phyloP scores from a whole-genome alignment of 306 rosid species.

The Cicer chorassanicum region DNA sequence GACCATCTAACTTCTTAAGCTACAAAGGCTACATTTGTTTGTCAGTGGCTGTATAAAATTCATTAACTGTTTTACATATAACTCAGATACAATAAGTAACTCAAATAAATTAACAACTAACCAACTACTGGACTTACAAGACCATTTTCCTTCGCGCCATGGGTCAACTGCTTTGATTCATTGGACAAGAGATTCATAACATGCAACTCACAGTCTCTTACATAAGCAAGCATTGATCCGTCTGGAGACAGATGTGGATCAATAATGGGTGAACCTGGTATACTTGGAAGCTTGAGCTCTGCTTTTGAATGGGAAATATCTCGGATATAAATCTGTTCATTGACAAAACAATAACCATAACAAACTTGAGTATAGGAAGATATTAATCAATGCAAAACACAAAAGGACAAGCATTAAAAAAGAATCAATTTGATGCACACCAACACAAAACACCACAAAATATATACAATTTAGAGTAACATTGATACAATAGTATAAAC shows the following conservation, averaged over 20 bases:
- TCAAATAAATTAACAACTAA: constrained; percentile 27
- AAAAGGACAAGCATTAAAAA: neutral
- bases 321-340: constrained; percentile 78
- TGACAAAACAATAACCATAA: constrained; percentile 41
- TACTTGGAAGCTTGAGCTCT: constrained; percentile 78
- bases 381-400: constrained; percentile 10
- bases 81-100: constrained; percentile 19
- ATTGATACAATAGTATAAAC: constrained; percentile 1
- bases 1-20: constrained; percentile 32
- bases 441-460: constrained; percentile 1
- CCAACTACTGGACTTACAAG: constrained; percentile 59
- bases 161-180: constrained; percentile 78
- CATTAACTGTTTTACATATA: constrained; percentile 30
- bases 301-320: constrained; percentile 67
- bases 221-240: constrained; percentile 80
- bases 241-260: constrained; percentile 94
- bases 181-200: constrained; percentile 65
- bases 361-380: constrained; percentile 42
- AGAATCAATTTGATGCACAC: constrained; percentile 6
- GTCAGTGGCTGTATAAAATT: constrained; percentile 11
- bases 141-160: constrained; percentile 65
- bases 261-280: constrained; percentile 68
- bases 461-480: constrained; percentile 14
- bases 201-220: constrained; percentile 75
- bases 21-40: constrained; percentile 5